These are phyloP conservation scores for Calocybe cyanea DNA, from an alignment of 768 basidiomycete species.

Conservation along the genomic window DNA sequence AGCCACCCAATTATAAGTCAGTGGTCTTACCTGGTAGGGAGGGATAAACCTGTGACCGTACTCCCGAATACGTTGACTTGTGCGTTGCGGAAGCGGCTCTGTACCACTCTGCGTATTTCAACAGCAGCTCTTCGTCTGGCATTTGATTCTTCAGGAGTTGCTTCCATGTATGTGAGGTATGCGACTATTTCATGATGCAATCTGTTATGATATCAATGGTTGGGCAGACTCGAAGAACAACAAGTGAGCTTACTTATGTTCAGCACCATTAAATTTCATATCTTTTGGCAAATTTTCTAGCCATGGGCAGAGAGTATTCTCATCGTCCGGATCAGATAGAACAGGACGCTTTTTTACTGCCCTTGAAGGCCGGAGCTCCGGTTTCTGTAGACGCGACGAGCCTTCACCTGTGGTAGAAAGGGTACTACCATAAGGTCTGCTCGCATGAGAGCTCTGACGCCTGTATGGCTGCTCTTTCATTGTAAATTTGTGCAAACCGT, in stretches of 20 bases:
- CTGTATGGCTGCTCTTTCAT: too few relatives aligned
- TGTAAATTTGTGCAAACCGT: too few relatives aligned
- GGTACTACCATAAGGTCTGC: too few relatives aligned
- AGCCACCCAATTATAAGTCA: not conserved
- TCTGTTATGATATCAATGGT: constrained; percentile 26
- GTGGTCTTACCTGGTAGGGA: constrained; percentile 55
- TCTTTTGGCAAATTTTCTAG: constrained; percentile 10
- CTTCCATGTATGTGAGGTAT: constrained; percentile 49
- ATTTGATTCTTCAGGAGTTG: constrained; percentile 48
- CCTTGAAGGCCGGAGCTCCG: not conserved
- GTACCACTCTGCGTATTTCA: constrained; percentile 42
- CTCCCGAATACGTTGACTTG: constrained; percentile 58
- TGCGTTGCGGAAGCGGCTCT: constrained; percentile 39
- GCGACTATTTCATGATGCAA: constrained; percentile 63
- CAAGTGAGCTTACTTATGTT: constrained; percentile 25
- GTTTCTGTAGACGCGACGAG: not conserved
- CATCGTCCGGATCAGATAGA: not conserved
- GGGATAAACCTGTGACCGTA: constrained; percentile 53
- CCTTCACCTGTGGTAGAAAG: not conserved
- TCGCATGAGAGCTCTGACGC: too few relatives aligned
- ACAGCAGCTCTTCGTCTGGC: constrained; percentile 43
- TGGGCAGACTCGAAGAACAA: not conserved
- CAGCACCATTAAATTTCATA: constrained; percentile 11
- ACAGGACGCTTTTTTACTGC: too few relatives aligned
- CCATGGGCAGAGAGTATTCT: constrained; percentile 16